phyloP scores from a whole-genome alignment of 2,329 filamentous ascomycete species.

The Ophiocordyceps sinensis region DNA sequence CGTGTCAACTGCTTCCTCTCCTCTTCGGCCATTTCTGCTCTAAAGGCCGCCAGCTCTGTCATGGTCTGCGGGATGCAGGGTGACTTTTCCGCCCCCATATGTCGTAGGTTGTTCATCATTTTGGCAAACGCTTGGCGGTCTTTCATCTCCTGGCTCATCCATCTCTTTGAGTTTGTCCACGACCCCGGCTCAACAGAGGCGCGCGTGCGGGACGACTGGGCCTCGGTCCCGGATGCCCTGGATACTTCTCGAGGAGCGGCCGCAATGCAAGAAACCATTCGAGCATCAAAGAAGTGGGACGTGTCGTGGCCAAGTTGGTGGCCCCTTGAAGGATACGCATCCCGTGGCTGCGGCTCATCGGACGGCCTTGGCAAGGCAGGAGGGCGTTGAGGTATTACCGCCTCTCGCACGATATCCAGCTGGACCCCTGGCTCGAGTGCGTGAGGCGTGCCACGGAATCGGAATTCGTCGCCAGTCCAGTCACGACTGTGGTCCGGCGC shows the following conservation, averaged over 20 bases:
- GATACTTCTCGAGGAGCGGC: not conserved
- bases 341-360: too few relatives aligned
- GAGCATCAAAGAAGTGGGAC: not conserved
- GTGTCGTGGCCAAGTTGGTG: too few relatives aligned
- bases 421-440: too few relatives aligned
- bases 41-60: slow-evolving; percentile 18
- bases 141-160: slow-evolving; percentile 20
- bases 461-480: too few relatives aligned
- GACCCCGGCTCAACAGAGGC: slow-evolving; percentile 9
- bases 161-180: slow-evolving; percentile 24
- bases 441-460: too few relatives aligned
- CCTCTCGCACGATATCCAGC: too few relatives aligned
- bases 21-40: slow-evolving; percentile 13
- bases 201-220: not conserved
- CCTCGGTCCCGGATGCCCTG: not conserved
- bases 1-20: slow-evolving; percentile 10
- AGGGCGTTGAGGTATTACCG: too few relatives aligned
- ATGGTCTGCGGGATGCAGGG: slow-evolving; percentile 21
- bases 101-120: slow-evolving; percentile 18
- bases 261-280: too few relatives aligned
- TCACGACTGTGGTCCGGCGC: too few relatives aligned
- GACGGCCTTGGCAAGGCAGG: too few relatives aligned
- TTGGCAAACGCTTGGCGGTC: slow-evolving; percentile 20
- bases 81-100: slow-evolving; percentile 20
- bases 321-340: too few relatives aligned